Evolutionary conservation across 2,329 filamentous ascomycete species (phyloP).

Genomic region (Neonectria magnoliae): DNA sequence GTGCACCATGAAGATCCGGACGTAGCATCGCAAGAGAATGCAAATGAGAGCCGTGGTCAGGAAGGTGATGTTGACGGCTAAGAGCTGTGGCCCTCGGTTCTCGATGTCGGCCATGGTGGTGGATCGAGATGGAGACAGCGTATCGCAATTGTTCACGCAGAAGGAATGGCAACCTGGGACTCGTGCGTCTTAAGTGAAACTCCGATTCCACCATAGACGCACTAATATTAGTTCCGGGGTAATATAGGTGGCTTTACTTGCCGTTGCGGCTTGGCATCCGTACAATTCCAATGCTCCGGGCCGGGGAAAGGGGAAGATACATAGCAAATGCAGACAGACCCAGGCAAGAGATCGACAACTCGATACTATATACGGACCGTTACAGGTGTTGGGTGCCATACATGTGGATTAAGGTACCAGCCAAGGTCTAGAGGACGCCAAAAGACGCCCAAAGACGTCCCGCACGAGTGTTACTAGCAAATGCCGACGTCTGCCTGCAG

Average conservation of each 20-base stretch:
- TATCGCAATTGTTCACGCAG: not conserved
- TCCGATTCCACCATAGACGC: not conserved
- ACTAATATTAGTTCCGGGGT: not conserved
- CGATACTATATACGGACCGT: not conserved
- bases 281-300: not conserved
- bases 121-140: not conserved
- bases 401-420: not conserved
- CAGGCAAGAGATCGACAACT: not conserved
- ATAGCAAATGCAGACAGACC: not conserved
- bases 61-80: conserved; percentile 47
- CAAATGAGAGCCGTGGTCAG: conserved; percentile 38
- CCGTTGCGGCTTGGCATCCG: not conserved
- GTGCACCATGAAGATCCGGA: conserved; percentile 46
- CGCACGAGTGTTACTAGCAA: not conserved
- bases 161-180: not conserved
- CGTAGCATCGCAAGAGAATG: conserved; percentile 46
- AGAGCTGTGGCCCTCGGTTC: conserved; percentile 46
- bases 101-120: conserved; percentile 8
- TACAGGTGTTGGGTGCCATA: not conserved
- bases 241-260: not conserved
- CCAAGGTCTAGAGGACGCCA: not conserved
- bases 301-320: not conserved
- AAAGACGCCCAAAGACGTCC: too few species aligned
- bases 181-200: not conserved
- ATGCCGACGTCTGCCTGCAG: not conserved